These are phyloP conservation scores for Porodaedalea pini DNA, from an alignment of 1,284 basidiomycete genomes.

Conservation along the genomic window DNA sequence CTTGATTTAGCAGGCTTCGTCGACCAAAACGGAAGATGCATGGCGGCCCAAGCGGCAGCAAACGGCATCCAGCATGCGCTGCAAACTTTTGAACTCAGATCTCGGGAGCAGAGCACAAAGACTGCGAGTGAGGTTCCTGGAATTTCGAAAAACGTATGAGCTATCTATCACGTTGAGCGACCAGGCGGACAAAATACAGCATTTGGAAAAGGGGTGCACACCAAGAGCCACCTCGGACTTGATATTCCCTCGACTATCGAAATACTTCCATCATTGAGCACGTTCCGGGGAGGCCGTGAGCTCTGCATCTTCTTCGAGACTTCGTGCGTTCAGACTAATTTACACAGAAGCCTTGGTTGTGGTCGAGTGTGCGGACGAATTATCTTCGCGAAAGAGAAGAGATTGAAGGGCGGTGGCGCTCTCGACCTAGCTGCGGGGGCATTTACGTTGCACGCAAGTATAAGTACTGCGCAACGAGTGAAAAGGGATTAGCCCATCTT, in stretches of 20 bases:
- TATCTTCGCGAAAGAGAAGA: not conserved
- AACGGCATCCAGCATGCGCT: not conserved
- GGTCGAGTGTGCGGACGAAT: not conserved
- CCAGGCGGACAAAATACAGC: constrained; percentile 2
- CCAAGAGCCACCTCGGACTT: constrained; percentile 7
- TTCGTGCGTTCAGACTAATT: not conserved
- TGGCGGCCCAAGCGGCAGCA: not conserved
- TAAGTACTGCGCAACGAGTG: not conserved
- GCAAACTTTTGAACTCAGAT: not conserved
- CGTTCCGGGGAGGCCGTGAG: constrained; percentile 11
- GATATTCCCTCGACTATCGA: not conserved
- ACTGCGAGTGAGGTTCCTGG: not conserved
- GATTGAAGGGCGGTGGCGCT: not conserved
- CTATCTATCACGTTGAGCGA: constrained; percentile 1
- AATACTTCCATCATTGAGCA: constrained; percentile 3
- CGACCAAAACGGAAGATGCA: not conserved
- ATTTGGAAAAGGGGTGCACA: not conserved
- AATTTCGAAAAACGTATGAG: constrained; percentile 2
- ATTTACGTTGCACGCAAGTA: not conserved
- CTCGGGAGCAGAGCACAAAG: constrained; percentile 1
- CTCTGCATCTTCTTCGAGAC: not conserved
- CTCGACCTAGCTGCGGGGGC: constrained; percentile 2
- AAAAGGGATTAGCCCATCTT: not conserved
- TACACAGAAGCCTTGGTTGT: not conserved
- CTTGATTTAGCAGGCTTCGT: not conserved